Evolutionary conservation across 2,329 filamentous ascomycete genomes (phyloP), one percentile per base, ranked within the genome.

Genomic region (Phyllosticta capitalensis): DNA sequence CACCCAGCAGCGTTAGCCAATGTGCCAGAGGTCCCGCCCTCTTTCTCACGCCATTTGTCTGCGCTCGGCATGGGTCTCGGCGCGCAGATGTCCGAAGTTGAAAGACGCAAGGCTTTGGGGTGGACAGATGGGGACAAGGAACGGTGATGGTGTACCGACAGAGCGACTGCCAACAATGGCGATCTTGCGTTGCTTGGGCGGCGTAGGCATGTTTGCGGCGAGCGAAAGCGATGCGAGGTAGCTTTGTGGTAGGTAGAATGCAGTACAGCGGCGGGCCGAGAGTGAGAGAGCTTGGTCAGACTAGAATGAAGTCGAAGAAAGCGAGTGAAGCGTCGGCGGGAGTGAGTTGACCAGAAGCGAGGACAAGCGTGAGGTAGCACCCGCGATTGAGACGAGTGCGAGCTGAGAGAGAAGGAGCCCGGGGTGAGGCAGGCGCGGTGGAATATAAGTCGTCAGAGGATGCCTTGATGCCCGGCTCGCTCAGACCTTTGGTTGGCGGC

Each of bases 101-200:
- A 45, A 45, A 45, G 38, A 14, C 22, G 56, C 28, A 49, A 4
- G 24, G 30, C 14, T 3, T 26, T 26, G 38, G 17, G 17, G 7
- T 45, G 38, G 5, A 14, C 38, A n/a, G 26, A 55, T 20, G 20
- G 51, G n/a, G 10, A 49, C 45, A 58, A 38, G 58, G 55, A 60
- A 64, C 57, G n/a, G 65, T 55, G 61, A 56, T 61, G 52, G 76
- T 83, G 67, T 81, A 90, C 88, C 88, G 71, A 96, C 92, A 63
- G 92, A 94, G 70, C 92, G 86, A 78, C 90, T 95, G 78, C 92
- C 92, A 64, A 96, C 90, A 76, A 96, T 92, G 75, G 92, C 92
- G 73, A 96, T 88, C 81, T 96, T 96, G 69, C 92, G 83, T 76
- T 95, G 91, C 76, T 95, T 96, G 61, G 87, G 83, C 62, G 85